phyloP scores from a whole-genome alignment of 805 yeast species.

The Metschnikowia dekortorum region DNA sequence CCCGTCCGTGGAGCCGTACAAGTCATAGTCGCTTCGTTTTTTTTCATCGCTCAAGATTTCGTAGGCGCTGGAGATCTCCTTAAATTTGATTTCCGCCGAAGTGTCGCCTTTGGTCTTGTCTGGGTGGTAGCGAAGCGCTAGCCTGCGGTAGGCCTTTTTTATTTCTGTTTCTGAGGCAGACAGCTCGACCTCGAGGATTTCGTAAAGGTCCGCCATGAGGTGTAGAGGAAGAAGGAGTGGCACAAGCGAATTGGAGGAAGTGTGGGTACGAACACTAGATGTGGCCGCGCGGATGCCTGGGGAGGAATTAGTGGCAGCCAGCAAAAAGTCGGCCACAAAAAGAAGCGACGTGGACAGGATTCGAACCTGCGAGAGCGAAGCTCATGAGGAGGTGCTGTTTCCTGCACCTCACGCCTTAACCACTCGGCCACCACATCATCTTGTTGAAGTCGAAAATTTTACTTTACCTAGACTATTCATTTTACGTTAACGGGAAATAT shows the following conservation, averaged over 20 bases:
- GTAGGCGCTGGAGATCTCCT: conserved; percentile 82
- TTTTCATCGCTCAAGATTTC: conserved; percentile 72
- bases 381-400: conserved; percentile 23
- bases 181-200: conserved; percentile 61
- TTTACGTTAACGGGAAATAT: too few relatives aligned
- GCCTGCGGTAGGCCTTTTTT: conserved; percentile 76
- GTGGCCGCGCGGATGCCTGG: not conserved
- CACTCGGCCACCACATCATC: conserved; percentile 24
- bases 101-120: conserved; percentile 74
- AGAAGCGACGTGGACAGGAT: conserved; percentile 23
- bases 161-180: conserved; percentile 70
- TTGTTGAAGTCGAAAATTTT: not conserved
- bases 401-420: conserved; percentile 26
- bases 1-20: conserved; percentile 44
- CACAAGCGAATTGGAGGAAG: too few relatives aligned
- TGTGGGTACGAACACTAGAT: not conserved
- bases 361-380: conserved; percentile 25
- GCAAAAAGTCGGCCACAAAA: conserved; percentile 4
- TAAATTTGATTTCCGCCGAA: conserved; percentile 72
- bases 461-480: too few relatives aligned
- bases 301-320: too few relatives aligned
- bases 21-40: conserved; percentile 55
- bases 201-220: conserved; percentile 43
- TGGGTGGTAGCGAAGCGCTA: conserved; percentile 83
- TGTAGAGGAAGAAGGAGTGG: not conserved